These are phyloP conservation scores for Myrica gale DNA, from an alignment of 306 rosid genomes.

Conservation along the genomic window DNA sequence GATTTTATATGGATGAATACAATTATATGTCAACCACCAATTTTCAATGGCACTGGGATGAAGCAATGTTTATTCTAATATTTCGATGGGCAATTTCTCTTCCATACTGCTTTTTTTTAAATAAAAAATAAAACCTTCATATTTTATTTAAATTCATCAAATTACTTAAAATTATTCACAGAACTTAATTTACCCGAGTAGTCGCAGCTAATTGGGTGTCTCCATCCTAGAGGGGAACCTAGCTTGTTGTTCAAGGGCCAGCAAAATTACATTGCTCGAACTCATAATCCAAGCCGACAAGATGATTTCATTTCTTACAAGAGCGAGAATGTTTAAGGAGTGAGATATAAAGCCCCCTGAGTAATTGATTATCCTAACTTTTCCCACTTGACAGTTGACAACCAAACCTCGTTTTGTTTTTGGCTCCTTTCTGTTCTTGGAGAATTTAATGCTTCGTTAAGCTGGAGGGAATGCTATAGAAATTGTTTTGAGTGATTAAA, in stretches of 20 bases:
- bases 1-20: slow-evolving; percentile 1
- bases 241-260: neutral
- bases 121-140: neutral
- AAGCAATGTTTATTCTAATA: neutral
- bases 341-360: neutral
- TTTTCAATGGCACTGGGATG: neutral
- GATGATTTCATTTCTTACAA: neutral
- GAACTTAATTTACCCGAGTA: neutral
- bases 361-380: neutral
- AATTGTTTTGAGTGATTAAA: slow-evolving; percentile 3
- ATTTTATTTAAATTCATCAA: neutral
- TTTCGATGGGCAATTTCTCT: neutral
- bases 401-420: neutral
- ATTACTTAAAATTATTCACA: neutral
- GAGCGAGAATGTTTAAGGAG: neutral
- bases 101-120: no score
- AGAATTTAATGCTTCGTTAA: no score
- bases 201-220: neutral
- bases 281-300: neutral
- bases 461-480: neutral
- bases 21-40: neutral
- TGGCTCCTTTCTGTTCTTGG: neutral
- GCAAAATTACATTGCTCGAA: neutral
- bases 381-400: neutral
- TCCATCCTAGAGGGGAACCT: neutral